Base-by-base conservation (phyloP, 768 basidiomycete species). In the Kwoniella shandongensis region DNA sequence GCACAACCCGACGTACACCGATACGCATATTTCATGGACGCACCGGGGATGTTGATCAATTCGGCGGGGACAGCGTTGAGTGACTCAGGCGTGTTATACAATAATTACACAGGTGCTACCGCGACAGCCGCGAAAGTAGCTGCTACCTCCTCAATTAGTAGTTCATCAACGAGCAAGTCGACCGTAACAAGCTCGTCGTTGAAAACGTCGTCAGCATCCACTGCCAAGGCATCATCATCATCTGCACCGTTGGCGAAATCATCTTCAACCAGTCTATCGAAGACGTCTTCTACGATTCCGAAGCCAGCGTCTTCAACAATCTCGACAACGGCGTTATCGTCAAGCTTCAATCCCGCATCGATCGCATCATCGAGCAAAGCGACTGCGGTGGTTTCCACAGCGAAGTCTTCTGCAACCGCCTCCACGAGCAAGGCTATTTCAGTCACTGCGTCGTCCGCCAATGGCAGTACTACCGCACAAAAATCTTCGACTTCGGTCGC, bases 11-110 rank as follows among this genome's bases (percentile, higher is more conserved):
- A 45, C 44, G 44, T 45, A 3, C 44, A 45, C 15, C 44, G 44
- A 29, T 45, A 45, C 25, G 44, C 44, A 25, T 45, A 45, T 18
- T 45, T 45, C n/a, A 45, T 45, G 44, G n/a, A 45, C 25, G 27
- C 44, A 11, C 25, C 27, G 26, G 44, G 44, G 2, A 45, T 45
- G 44, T 29, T 45, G 23, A 45, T 45, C 44, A 29, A 45, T 29
- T 26, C 12, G 10, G 44, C 23, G 6, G 44, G 44, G 10, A 45
- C 23, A 15, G 27, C 23, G 4, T 25, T 45, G 25, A 45, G 44
- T 27, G 44, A 45, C 27, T 25, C 44, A 23, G 44, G 44, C 4
- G 44, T 45, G 26, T 26, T 45, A 17, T 45, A 45, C 26, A 45
- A 45, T 25, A 45, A 45, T 15, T 45, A 45, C 26, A 45, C 44